phyloP scores from a whole-genome alignment of 495 filamentous ascomycete genomes.

The Aspergillus biplanus region DNA sequence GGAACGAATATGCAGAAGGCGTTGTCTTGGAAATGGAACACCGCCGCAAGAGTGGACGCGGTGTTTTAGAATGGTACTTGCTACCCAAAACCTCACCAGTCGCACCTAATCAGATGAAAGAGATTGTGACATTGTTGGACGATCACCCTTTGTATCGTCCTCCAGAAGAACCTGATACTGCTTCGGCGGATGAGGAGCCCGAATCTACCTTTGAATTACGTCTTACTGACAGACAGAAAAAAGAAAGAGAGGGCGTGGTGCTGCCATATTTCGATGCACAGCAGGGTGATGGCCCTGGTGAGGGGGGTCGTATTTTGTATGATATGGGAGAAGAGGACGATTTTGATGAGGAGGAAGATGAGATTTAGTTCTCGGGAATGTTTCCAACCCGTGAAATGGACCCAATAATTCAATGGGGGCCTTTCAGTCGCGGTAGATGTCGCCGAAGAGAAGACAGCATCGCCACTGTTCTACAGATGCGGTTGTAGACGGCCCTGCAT shows the following conservation, averaged over 20 bases:
- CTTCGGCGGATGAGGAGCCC: conserved; percentile 51
- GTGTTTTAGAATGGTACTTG: conserved; percentile 77
- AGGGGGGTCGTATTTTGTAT: conserved; percentile 88
- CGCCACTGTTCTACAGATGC: not conserved
- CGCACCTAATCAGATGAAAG: conserved; percentile 39
- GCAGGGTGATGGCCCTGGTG: conserved; percentile 73
- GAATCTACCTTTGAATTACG: conserved; percentile 80
- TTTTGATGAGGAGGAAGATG: conserved; percentile 98
- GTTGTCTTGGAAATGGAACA: conserved; percentile 87
- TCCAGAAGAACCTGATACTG: conserved; percentile 39
- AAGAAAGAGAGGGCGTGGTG: conserved; percentile 83
- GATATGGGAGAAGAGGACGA: conserved; percentile 97
- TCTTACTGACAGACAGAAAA: conserved; percentile 86
- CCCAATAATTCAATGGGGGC: not conserved
- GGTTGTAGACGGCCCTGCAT: too few relatives aligned
- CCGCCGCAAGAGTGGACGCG: conserved; percentile 76
- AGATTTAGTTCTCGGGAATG: conserved; percentile 61
- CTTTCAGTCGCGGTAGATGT: not conserved
- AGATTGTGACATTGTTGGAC: conserved; percentile 69
- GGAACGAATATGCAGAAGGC: conserved; percentile 52
- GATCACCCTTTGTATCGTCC: conserved; percentile 73
- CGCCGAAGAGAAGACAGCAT: not conserved
- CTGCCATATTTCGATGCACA: conserved; percentile 97
- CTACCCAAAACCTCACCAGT: conserved; percentile 53
- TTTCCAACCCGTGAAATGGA: not conserved